phyloP scores from a whole-genome alignment of 129 eudicot species.

The Pulicaria dysenterica region DNA sequence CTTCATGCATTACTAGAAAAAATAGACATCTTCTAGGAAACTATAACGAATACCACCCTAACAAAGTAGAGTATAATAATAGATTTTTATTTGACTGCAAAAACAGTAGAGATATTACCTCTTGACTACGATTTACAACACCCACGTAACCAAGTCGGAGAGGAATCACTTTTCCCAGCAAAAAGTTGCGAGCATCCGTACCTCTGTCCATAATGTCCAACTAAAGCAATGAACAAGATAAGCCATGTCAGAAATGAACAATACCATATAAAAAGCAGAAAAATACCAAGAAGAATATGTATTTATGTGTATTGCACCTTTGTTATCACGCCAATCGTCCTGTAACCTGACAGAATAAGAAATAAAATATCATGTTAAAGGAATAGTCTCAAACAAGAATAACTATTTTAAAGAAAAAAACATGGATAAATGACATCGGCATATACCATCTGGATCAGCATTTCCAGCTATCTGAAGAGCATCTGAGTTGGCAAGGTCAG shows the following conservation, averaged over 20 bases:
- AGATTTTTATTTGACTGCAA: background rate
- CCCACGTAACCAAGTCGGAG: slow-evolving; percentile 93
- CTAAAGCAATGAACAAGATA: slow-evolving; percentile 50
- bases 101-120: slow-evolving; percentile 52
- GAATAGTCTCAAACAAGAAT: slow-evolving; percentile 10
- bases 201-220: slow-evolving; percentile 99
- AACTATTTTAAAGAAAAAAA: slow-evolving; percentile 6
- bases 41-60: background rate
- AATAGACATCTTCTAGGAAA: background rate
- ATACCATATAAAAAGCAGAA: slow-evolving; percentile 13
- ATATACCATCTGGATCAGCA: slow-evolving; percentile 95
- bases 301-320: slow-evolving; percentile 53
- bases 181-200: slow-evolving; percentile 91
- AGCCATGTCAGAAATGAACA: slow-evolving; percentile 5
- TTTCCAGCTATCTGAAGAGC: slow-evolving; percentile 95
- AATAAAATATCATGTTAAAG: slow-evolving; percentile 18
- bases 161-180: slow-evolving; percentile 93
- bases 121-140: slow-evolving; percentile 98
- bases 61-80: background rate
- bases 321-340: slow-evolving; percentile 97
- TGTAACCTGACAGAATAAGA: slow-evolving; percentile 58
- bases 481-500: slow-evolving; percentile 95
- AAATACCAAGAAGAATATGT: background rate
- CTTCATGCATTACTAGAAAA: background rate
- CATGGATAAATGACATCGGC: background rate